Conservation (phyloP, 139 green algal genomes). For the Closterium sp. region DNA sequence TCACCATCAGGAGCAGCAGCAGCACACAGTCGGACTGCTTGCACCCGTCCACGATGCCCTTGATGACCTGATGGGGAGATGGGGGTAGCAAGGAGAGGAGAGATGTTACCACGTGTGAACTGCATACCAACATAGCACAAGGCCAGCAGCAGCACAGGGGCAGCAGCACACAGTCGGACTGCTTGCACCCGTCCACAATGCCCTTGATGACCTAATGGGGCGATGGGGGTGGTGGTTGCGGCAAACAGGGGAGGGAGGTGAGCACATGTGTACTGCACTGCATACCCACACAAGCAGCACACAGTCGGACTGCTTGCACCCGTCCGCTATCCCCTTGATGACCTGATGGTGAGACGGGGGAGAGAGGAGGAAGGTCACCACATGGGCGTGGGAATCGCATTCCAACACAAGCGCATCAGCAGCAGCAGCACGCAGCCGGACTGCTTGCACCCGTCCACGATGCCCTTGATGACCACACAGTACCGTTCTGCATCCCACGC, state of each 20-base stretch:
- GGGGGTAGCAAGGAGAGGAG: no score
- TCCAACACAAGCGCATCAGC: no score
- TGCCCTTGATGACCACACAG: slow-evolving; percentile 38
- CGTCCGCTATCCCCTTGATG: slow-evolving; percentile 94
- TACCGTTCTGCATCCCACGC: no score
- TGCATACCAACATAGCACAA: no score
- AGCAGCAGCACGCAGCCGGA: slow-evolving; percentile 50
- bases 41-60: slow-evolving; percentile 96
- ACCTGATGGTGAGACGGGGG: slow-evolving; percentile 66
- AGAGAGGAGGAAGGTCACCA: no score
- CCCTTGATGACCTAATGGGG: slow-evolving; percentile 84
- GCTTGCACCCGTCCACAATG: slow-evolving; percentile 91
- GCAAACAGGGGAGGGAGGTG: not conserved
- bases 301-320: slow-evolving; percentile 86
- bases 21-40: slow-evolving; percentile 63
- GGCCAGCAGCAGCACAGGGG: no score
- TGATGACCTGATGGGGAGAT: slow-evolving; percentile 72
- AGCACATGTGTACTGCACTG: not conserved
- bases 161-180: slow-evolving; percentile 77
- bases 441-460: slow-evolving; percentile 91
- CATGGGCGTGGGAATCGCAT: no score
- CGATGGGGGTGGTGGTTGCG: not conserved
- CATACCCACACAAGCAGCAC: not conserved
- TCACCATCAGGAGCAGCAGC: no score
- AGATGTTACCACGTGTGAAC: no score